phyloP scores from a whole-genome alignment of 164 flowering plant genomes.

The Kingdonia uniflora region DNA sequence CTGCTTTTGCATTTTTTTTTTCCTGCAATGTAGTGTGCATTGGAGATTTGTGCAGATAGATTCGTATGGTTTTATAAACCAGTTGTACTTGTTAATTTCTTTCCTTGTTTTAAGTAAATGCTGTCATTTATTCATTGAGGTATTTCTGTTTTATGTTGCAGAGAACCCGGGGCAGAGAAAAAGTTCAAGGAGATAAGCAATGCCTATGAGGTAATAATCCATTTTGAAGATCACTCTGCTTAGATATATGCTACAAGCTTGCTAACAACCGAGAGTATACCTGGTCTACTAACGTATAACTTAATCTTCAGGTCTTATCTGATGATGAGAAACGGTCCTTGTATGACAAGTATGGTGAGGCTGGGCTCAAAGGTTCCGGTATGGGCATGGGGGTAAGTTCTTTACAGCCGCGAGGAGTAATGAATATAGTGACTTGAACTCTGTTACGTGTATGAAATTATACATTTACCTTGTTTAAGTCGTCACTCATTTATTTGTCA shows the following conservation, averaged over 20 bases:
- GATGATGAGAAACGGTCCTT: slow-evolving; percentile 93
- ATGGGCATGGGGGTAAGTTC: slow-evolving; percentile 85
- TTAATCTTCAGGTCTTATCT: slow-evolving; percentile 63
- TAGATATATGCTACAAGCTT: neutral
- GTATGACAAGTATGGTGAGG: slow-evolving; percentile 95
- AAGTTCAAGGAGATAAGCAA: slow-evolving; percentile 93
- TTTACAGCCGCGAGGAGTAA: neutral
- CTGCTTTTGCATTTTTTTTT: too few species aligned
- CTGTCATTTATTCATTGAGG: neutral
- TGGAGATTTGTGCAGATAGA: too few species aligned
- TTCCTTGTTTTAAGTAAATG: too few species aligned
- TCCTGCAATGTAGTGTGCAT: too few species aligned
- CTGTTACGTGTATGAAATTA: too few species aligned
- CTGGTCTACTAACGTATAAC: neutral
- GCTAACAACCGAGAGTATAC: too few species aligned
- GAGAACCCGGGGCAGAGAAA: slow-evolving; percentile 84
- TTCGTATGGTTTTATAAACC: too few species aligned
- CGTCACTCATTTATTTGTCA: too few species aligned
- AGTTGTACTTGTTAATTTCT: too few species aligned
- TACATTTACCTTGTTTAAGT: too few species aligned
- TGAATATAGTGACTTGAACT: neutral
- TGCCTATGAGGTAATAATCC: slow-evolving; percentile 74
- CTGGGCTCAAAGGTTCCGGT: slow-evolving; percentile 85
- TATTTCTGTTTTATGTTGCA: slow-evolving; percentile 11
- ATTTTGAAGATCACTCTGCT: neutral